These are phyloP conservation scores for Cynara cardunculus DNA, from an alignment of 129 eudicot genomes.

Conservation along the genomic window DNA sequence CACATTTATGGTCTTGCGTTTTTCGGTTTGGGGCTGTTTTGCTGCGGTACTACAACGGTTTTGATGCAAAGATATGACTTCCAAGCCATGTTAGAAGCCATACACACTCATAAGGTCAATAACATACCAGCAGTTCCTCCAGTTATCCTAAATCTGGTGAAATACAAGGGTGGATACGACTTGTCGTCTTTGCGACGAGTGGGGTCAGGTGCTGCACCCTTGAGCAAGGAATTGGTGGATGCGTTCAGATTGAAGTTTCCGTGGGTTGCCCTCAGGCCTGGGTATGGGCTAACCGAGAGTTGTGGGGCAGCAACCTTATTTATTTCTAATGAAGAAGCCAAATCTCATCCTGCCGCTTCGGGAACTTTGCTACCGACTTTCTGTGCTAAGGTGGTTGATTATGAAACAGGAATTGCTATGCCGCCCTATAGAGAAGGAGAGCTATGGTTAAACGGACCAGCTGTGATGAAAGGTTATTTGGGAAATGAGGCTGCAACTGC, in stretches of 20 bases:
- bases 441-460: slow-evolving; percentile 59
- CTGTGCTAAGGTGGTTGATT: slow-evolving; percentile 68
- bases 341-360: slow-evolving; percentile 47
- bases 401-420: slow-evolving; percentile 38
- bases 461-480: slow-evolving; percentile 74
- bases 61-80: slow-evolving; percentile 56
- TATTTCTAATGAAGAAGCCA: slow-evolving; percentile 37
- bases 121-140: slow-evolving; percentile 83
- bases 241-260: slow-evolving; percentile 65
- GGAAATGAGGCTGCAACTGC: slow-evolving; percentile 63
- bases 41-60: slow-evolving; percentile 51
- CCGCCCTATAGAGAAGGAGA: slow-evolving; percentile 66
- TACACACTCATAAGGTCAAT: slow-evolving; percentile 49
- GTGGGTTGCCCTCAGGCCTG: slow-evolving; percentile 64
- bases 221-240: slow-evolving; percentile 61
- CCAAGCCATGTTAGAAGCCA: slow-evolving; percentile 58
- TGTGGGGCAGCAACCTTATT: slow-evolving; percentile 65
- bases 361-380: slow-evolving; percentile 56
- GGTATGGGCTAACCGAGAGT: slow-evolving; percentile 78
- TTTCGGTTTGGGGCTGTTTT: slow-evolving; percentile 60
- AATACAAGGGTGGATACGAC: slow-evolving; percentile 43
- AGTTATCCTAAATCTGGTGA: slow-evolving; percentile 60
- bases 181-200: slow-evolving; percentile 60
- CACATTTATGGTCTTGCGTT: slow-evolving; percentile 74
- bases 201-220: slow-evolving; percentile 75